Percentiles rank a stretch among this genome's conserved stretches.
phyloP scores from a whole-genome alignment of 148 eudicot genomes.

The Fagopyrum tataricum region DNA sequence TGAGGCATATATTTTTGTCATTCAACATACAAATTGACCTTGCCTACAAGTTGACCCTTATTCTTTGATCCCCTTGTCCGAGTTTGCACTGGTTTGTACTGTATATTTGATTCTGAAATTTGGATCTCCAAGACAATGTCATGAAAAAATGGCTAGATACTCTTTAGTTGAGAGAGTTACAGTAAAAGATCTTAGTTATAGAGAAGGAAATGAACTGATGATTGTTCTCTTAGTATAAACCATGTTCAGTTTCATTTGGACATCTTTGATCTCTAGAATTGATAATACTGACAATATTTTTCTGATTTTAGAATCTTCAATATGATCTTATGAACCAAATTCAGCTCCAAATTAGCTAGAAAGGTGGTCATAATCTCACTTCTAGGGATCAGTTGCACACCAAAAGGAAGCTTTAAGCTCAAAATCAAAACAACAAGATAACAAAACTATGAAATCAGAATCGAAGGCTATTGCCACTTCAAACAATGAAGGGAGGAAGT shows the following conservation, averaged over 20 bases:
- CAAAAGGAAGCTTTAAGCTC: constrained; percentile 25
- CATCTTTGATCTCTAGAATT: neutral
- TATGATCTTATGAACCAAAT: constrained; percentile 51
- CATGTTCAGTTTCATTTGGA: neutral
- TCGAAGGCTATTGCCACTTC: constrained; percentile 22
- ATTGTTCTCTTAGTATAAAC: neutral
- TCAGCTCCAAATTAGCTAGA: constrained; percentile 51
- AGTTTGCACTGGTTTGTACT: too few relatives aligned
- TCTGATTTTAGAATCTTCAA: constrained; percentile 37
- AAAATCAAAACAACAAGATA: constrained; percentile 25
- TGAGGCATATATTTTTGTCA: too few relatives aligned
- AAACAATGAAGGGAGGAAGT: constrained; percentile 30
- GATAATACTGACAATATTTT: neutral
- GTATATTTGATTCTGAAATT: too few relatives aligned
- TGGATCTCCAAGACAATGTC: neutral
- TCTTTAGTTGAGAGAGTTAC: neutral
- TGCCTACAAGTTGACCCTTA: too few relatives aligned
- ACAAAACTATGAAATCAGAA: constrained; percentile 28
- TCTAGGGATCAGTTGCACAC: constrained; percentile 45
- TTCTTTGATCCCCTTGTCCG: too few relatives aligned
- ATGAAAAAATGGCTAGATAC: neutral
- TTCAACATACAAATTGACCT: too few relatives aligned
- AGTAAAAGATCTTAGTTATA: neutral
- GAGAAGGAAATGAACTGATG: neutral
- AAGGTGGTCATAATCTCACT: constrained; percentile 48